Base-by-base conservation (phyloP, 805 yeast species). In the Starmerella geochares region DNA sequence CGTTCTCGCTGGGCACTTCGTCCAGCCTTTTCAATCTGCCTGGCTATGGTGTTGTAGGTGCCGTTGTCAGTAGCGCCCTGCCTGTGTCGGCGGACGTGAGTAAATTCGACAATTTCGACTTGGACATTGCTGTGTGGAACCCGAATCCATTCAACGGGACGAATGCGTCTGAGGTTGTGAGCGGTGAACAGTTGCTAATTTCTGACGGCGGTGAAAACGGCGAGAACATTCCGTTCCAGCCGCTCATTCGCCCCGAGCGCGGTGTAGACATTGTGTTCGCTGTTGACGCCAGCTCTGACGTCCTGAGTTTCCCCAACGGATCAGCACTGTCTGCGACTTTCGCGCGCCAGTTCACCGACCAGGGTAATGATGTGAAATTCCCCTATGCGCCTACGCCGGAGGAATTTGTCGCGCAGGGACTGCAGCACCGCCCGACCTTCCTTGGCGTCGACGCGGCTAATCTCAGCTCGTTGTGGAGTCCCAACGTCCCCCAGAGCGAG, bases 171-270 rank as follows among this genome's bases (percentile, higher is more conserved):
- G 39, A 27, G 20, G 23, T n/a, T 10, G 10, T 21, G 13, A 23
- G 32, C 37, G 65, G 66, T 4, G 72, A 76, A 29, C 62, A 50
- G 65, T 66, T 83, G 40, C 42, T 62, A 49, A 66, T 84, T 52
- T 85, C 76, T 25, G 92, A 84, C 62, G 94, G 94, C 32, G 94
- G 92, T 20, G 85, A 80, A 61, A 88, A 83, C 62, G 71, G 72
- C 7, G 87, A 83, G 61, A 81, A 81, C 58, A 70, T 84, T 17
- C 92, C 94, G 0, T 63, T 80, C 32, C 67, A 73, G 28, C 84
- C 90, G 2, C 69, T 84, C 42, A 57, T 82, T 13, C 80, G 79
- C 51, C 75, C 77, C 4, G 73, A 73, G 27, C 69, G 92, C 53
- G 64, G 68, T 19, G 67, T 81, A 14, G 94, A 83, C 61, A 70